These are phyloP conservation scores for Fusarium floridanum DNA, from an alignment of 2,329 filamentous ascomycete genomes.

Conservation along the genomic window DNA sequence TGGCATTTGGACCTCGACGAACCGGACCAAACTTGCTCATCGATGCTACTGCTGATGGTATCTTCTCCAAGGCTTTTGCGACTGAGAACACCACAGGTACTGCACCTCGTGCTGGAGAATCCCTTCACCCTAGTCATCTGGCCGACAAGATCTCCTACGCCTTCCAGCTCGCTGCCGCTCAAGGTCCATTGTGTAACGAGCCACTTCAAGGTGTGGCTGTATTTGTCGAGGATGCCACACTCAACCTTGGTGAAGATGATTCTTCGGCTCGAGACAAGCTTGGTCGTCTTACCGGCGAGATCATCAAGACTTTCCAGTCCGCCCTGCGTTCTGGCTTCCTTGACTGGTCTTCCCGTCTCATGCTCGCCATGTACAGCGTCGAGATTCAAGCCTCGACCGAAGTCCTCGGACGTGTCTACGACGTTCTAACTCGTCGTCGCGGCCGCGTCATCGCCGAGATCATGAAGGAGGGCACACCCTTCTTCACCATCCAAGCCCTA, in stretches of 20 bases:
- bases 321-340: conserved; percentile 88
- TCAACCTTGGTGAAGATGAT: conserved; percentile 68
- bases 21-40: conserved; percentile 91
- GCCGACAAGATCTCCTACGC: conserved; percentile 92
- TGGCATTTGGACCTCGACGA: conserved; percentile 89
- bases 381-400: conserved; percentile 98
- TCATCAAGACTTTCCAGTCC: conserved; percentile 89
- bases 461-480: conserved; percentile 95
- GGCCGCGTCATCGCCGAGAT: conserved; percentile 90
- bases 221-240: conserved; percentile 82
- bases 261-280: conserved; percentile 73
- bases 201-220: conserved; percentile 94
- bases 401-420: conserved; percentile 94
- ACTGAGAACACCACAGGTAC: conserved; percentile 49
- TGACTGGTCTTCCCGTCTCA: conserved; percentile 95
- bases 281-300: conserved; percentile 88
- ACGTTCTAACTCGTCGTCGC: conserved; percentile 93
- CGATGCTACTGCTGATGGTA: conserved; percentile 79
- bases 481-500: conserved; percentile 91
- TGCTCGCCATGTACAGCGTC: conserved; percentile 97
- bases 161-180: conserved; percentile 90
- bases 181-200: conserved; percentile 92
- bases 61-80: conserved; percentile 78
- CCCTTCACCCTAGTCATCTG: conserved; percentile 75
- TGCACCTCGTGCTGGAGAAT: conserved; percentile 59